Evolutionary conservation across 345 rosid genomes (phyloP).

Genomic region (Eucalyptus lansdowneana): DNA sequence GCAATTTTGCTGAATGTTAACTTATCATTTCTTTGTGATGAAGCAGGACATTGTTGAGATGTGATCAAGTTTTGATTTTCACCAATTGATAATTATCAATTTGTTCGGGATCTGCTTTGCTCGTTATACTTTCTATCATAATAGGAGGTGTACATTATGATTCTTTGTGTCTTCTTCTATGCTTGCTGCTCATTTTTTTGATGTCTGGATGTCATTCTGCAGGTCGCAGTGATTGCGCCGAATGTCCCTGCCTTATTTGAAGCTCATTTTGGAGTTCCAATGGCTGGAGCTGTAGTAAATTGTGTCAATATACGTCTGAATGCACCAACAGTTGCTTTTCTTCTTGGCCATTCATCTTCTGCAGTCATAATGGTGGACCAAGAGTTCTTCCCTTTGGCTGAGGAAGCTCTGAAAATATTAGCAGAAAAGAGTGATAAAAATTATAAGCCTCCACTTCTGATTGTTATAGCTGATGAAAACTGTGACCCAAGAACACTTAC

Average conservation of each 20-base stretch:
- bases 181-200: neutral
- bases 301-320: slow-evolving; percentile 73
- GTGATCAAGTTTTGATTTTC: too few species aligned
- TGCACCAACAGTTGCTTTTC: slow-evolving; percentile 64
- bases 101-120: too few species aligned
- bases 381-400: slow-evolving; percentile 27
- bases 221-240: slow-evolving; percentile 86
- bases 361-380: slow-evolving; percentile 73
- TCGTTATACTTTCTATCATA: neutral
- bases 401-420: too few species aligned
- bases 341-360: slow-evolving; percentile 63
- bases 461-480: too few species aligned
- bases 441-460: too few species aligned
- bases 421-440: too few species aligned
- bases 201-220: neutral
- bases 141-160: neutral
- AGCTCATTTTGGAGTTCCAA: slow-evolving; percentile 92
- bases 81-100: too few species aligned
- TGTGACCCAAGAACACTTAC: too few species aligned
- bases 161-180: neutral
- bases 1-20: too few species aligned
- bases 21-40: too few species aligned
- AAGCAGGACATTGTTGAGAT: too few species aligned
- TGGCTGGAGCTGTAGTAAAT: slow-evolving; percentile 86
- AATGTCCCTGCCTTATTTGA: slow-evolving; percentile 81